Conservation (phyloP, 352 stramenopile species). For the Paralagenidium karlingii region DNA sequence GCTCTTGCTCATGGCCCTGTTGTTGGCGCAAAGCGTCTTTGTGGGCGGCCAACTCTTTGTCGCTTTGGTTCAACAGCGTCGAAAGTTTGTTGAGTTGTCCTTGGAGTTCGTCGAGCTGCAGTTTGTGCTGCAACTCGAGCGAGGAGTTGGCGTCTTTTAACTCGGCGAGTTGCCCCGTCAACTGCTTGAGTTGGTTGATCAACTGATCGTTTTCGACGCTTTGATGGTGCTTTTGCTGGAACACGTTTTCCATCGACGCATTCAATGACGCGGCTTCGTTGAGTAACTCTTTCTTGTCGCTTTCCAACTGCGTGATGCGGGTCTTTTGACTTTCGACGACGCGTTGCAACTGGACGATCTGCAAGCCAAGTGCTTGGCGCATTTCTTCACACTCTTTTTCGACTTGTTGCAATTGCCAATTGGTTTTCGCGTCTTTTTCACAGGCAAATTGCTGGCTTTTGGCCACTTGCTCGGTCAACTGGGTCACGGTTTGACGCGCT, state of each 20-base stretch:
- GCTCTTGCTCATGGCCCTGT: slow-evolving; percentile 31
- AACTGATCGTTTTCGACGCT: slow-evolving; percentile 51
- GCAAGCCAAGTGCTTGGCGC: slow-evolving; percentile 13
- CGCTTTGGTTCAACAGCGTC: slow-evolving; percentile 31
- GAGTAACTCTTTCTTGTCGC: slow-evolving; percentile 50
- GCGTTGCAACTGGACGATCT: slow-evolving; percentile 51
- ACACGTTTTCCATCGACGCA: slow-evolving; percentile 30
- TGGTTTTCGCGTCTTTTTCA: too few relatives aligned
- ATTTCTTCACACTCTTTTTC: slow-evolving; percentile 33
- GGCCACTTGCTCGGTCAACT: too few relatives aligned
- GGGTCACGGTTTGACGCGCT: too few relatives aligned
- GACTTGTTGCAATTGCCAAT: slow-evolving; percentile 32
- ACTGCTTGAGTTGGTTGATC: slow-evolving; percentile 8
- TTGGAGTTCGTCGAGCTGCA: too few relatives aligned
- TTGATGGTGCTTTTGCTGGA: slow-evolving; percentile 30
- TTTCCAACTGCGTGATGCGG: slow-evolving; percentile 31
- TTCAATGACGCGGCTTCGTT: slow-evolving; percentile 54
- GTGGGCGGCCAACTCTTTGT: slow-evolving; percentile 38
- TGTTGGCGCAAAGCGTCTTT: too few relatives aligned
- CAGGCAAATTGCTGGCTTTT: too few relatives aligned
- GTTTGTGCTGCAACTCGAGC: neutral
- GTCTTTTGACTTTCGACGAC: slow-evolving; percentile 26
- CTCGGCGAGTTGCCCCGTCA: slow-evolving; percentile 5
- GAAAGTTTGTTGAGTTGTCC: slow-evolving; percentile 4
- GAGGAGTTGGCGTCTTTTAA: slow-evolving; percentile 4